Conservation (phyloP, 257 asterid genomes). For the Jacaranda copaia region DNA sequence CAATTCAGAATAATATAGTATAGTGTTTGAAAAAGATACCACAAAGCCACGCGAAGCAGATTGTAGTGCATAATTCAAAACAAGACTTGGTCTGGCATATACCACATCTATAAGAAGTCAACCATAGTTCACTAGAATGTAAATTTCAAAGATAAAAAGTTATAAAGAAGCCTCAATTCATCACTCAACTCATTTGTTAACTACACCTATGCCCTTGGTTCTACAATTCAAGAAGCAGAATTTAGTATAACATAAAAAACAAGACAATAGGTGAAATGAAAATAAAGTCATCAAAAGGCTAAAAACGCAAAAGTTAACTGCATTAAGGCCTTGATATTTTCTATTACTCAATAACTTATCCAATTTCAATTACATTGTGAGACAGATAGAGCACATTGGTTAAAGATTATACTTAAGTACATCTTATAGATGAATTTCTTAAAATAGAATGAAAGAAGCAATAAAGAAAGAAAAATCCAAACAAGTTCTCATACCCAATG, state of each 20-base stretch:
- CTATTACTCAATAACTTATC: not conserved
- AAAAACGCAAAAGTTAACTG: not conserved
- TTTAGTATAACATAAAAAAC: not conserved
- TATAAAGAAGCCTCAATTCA: slow-evolving; percentile 18
- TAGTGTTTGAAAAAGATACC: no score
- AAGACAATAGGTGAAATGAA: not conserved
- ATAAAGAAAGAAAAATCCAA: not conserved
- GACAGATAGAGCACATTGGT: no score
- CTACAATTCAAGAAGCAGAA: slow-evolving; percentile 1
- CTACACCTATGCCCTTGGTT: not conserved
- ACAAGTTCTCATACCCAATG: not conserved
- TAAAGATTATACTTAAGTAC: slow-evolving; percentile 15
- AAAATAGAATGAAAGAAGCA: not conserved
- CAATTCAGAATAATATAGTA: no score
- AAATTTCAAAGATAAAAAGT: not conserved
- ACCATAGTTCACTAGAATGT: not conserved
- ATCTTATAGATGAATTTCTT: not conserved
- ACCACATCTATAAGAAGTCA: no score
- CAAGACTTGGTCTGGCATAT: no score
- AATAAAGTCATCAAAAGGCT: not conserved
- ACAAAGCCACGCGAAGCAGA: no score
- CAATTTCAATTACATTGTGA: not conserved
- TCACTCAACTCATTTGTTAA: not conserved
- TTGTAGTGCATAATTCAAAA: no score
- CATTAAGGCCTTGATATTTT: not conserved